phyloP scores from a whole-genome alignment of 768 basidiomycete genomes.

The Paxillus rubicundulus region DNA sequence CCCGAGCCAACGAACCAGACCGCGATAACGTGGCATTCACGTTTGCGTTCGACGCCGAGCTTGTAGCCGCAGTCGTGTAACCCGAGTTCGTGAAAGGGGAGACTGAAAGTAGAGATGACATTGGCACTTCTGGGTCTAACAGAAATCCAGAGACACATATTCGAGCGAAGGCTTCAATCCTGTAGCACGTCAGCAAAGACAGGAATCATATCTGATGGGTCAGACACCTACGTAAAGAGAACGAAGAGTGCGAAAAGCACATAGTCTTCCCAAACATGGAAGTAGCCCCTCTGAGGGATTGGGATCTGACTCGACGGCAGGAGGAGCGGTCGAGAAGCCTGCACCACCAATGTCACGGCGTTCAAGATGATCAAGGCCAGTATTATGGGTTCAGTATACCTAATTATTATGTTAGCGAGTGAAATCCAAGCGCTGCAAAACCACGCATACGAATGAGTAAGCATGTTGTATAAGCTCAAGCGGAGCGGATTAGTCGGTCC shows the following conservation, averaged over 20 bases:
- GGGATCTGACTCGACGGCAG: slow-evolving; percentile 44
- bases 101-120: slow-evolving; percentile 47
- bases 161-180: slow-evolving; percentile 82
- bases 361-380: slow-evolving; percentile 82
- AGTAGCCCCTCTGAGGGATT: slow-evolving; percentile 65
- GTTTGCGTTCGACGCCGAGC: slow-evolving; percentile 28
- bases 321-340: slow-evolving; percentile 63
- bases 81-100: slow-evolving; percentile 29
- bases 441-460: slow-evolving; percentile 66
- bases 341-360: slow-evolving; percentile 77
- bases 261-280: slow-evolving; percentile 87
- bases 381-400: slow-evolving; percentile 85
- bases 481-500: slow-evolving; percentile 67
- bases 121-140: slow-evolving; percentile 74
- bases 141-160: slow-evolving; percentile 89
- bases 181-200: slow-evolving; percentile 27
- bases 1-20: slow-evolving; percentile 40
- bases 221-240: slow-evolving; percentile 69
- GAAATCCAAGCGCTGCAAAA: neutral
- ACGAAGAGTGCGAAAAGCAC: slow-evolving; percentile 81
- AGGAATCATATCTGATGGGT: slow-evolving; percentile 7
- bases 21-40: slow-evolving; percentile 20
- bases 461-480: slow-evolving; percentile 58
- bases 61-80: slow-evolving; percentile 25
- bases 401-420: slow-evolving; percentile 26